Percentiles rank a stretch among this genome's conserved stretches.
phyloP scores from a whole-genome alignment of 352 stramenopile species.

The Phytophthora ohioensis region DNA sequence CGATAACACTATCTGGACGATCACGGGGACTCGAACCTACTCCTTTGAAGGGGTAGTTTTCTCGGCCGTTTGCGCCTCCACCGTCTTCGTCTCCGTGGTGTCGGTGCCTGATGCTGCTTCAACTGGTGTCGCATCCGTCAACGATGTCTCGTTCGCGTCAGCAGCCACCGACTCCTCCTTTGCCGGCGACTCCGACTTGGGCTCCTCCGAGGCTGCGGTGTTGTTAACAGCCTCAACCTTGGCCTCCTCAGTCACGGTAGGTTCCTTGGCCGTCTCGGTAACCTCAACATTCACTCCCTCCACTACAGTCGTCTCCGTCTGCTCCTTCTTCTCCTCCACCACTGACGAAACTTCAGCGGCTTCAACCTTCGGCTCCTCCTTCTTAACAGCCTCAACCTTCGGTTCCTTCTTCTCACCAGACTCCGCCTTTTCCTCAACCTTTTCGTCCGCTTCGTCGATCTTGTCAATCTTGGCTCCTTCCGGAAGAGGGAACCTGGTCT shows the following conservation, averaged over 20 bases:
- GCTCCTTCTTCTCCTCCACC: not conserved
- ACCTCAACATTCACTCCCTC: constrained; percentile 9
- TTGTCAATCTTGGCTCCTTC: constrained; percentile 20
- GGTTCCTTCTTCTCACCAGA: not conserved
- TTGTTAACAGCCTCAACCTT: not conserved
- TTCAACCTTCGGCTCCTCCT: not conserved
- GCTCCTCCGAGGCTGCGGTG: not conserved
- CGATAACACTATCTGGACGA: not conserved
- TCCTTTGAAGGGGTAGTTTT: constrained; percentile 1
- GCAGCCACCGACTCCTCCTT: not conserved
- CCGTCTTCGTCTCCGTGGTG: constrained; percentile 7
- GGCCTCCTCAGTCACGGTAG: not conserved
- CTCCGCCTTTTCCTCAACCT: not conserved
- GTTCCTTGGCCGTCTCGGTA: no score
- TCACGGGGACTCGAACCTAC: not conserved
- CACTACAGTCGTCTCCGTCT: constrained; percentile 1
- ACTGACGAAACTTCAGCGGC: not conserved
- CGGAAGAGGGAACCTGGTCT: constrained; percentile 41
- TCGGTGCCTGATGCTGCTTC: not conserved
- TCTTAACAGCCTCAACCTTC: not conserved
- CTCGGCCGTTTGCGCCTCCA: constrained; percentile 3
- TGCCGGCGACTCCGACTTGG: no score
- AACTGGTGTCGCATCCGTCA: no score
- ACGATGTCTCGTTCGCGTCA: not conserved
- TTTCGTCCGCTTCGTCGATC: constrained; percentile 16